Conservation (phyloP, 495 filamentous ascomycete genomes). For the Evernia prunastri region DNA sequence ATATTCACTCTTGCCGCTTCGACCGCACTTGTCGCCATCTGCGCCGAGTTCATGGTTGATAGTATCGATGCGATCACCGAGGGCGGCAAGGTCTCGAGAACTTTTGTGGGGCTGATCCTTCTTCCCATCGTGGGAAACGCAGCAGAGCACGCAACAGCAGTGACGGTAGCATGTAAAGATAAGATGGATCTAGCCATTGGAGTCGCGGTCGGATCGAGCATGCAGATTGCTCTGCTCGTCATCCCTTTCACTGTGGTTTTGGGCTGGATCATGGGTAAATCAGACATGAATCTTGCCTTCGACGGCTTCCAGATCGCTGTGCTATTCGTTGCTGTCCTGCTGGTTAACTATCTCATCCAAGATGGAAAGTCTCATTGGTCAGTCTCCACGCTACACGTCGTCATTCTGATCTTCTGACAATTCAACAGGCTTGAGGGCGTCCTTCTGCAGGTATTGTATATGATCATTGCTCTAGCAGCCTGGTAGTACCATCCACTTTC, state of each 20-base stretch:
- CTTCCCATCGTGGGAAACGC: conserved; percentile 88
- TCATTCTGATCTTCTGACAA: conserved; percentile 8
- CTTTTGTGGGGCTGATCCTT: conserved; percentile 79
- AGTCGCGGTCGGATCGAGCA: conserved; percentile 75
- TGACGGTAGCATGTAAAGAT: conserved; percentile 80
- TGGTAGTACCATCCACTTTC: conserved; percentile 35
- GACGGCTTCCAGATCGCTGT: conserved; percentile 77
- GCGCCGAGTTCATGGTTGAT: conserved; percentile 84
- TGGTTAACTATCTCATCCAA: conserved; percentile 79
- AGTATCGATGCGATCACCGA: conserved; percentile 66
- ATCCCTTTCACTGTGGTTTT: conserved; percentile 72
- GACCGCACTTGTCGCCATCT: conserved; percentile 77
- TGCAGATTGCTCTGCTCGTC: conserved; percentile 80
- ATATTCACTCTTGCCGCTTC: conserved; percentile 60
- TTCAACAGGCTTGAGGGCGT: conserved; percentile 66
- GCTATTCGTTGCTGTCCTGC: conserved; percentile 67
- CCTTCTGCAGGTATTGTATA: conserved; percentile 63
- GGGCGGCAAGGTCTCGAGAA: conserved; percentile 51
- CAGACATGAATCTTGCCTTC: conserved; percentile 67
- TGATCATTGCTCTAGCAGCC: conserved; percentile 60
- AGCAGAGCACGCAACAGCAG: conserved; percentile 80
- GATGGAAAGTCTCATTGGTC: conserved; percentile 52
- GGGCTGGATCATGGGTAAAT: conserved; percentile 69
- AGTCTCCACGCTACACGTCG: conserved; percentile 4
- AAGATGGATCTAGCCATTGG: conserved; percentile 88